Evolutionary conservation across 108 stramenopile species (phyloP).

Genomic region (Cyclotella choctawhatcheeana): DNA sequence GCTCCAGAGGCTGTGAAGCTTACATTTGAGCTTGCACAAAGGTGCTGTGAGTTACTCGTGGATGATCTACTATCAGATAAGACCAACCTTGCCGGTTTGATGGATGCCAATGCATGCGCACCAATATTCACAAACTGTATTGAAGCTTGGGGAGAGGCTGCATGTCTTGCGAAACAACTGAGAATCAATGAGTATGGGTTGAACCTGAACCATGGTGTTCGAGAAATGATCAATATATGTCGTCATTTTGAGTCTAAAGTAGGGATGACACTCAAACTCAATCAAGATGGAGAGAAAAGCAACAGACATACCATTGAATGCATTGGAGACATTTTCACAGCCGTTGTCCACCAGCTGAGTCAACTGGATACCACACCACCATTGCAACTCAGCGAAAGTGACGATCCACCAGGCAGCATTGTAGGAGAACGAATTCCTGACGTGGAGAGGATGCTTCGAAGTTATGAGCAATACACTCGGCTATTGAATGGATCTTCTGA

Average conservation of each 20-base stretch:
- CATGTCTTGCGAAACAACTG: slow-evolving; percentile 17
- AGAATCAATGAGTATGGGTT: not conserved
- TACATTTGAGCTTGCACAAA: slow-evolving; percentile 26
- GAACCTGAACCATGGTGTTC: slow-evolving; percentile 25
- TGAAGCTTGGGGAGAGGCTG: slow-evolving; percentile 32
- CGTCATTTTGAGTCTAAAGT: slow-evolving; percentile 3
- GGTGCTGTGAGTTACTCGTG: slow-evolving; percentile 20
- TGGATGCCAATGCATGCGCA: slow-evolving; percentile 24
- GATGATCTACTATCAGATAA: slow-evolving; percentile 17
- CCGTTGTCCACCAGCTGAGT: slow-evolving; percentile 26
- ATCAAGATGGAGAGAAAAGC: not conserved
- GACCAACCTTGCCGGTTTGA: slow-evolving; percentile 3
- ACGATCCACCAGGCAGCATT: not conserved
- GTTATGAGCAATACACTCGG: slow-evolving; percentile 28
- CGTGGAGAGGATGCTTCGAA: slow-evolving; percentile 43
- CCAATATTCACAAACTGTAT: slow-evolving; percentile 29
- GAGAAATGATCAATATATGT: slow-evolving; percentile 30
- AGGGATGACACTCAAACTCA: not conserved
- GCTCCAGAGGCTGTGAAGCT: not conserved
- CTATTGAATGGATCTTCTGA: not conserved
- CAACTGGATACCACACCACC: slow-evolving; percentile 34
- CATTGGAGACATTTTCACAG: slow-evolving; percentile 26
- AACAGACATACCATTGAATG: slow-evolving; percentile 11
- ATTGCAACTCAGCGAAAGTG: not conserved
- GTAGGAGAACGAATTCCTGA: slow-evolving; percentile 26